Evolutionary conservation across 2,329 filamentous ascomycete genomes (phyloP).

Genomic region (Rosellinia necatrix): DNA sequence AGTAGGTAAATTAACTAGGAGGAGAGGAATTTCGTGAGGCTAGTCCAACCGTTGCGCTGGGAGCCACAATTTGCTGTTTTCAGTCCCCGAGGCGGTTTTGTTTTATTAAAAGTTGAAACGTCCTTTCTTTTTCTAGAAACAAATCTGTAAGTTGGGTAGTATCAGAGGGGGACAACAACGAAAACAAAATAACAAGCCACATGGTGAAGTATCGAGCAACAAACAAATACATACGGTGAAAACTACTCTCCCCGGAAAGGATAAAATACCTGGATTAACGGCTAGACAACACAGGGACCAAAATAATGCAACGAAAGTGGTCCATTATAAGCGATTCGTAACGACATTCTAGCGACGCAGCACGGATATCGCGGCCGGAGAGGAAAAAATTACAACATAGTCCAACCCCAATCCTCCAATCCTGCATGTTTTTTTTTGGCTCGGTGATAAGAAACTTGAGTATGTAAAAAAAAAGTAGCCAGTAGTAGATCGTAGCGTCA

Average conservation of each 20-base stretch:
- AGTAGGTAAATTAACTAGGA: slow-evolving; percentile 19
- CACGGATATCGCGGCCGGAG: slow-evolving; percentile 19
- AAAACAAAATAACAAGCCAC: slow-evolving; percentile 1
- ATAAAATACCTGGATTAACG: slow-evolving; percentile 8
- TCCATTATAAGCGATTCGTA: slow-evolving; percentile 21
- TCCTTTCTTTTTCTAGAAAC: slow-evolving; percentile 21
- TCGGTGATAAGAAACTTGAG: slow-evolving; percentile 9
- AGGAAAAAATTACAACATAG: slow-evolving; percentile 15
- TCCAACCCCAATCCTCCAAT: slow-evolving; percentile 8
- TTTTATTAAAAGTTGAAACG: slow-evolving; percentile 7
- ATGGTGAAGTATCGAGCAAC: slow-evolving; percentile 2
- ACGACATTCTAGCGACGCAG: slow-evolving; percentile 22
- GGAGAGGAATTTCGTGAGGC: too few relatives aligned
- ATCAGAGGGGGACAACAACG: neutral
- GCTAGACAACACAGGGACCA: slow-evolving; percentile 8
- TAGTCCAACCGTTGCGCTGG: too few relatives aligned
- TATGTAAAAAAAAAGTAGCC: slow-evolving; percentile 10
- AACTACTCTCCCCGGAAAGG: neutral
- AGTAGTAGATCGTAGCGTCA: slow-evolving; percentile 20
- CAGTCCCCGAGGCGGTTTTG: neutral
- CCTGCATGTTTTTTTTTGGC: slow-evolving; percentile 4
- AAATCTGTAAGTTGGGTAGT: slow-evolving; percentile 19
- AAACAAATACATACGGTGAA: too few relatives aligned
- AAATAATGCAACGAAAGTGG: slow-evolving; percentile 12
- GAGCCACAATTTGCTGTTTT: neutral